Evolutionary conservation across 75 land plant genomes (phyloP).

Genomic region (Larix kaempferi): DNA sequence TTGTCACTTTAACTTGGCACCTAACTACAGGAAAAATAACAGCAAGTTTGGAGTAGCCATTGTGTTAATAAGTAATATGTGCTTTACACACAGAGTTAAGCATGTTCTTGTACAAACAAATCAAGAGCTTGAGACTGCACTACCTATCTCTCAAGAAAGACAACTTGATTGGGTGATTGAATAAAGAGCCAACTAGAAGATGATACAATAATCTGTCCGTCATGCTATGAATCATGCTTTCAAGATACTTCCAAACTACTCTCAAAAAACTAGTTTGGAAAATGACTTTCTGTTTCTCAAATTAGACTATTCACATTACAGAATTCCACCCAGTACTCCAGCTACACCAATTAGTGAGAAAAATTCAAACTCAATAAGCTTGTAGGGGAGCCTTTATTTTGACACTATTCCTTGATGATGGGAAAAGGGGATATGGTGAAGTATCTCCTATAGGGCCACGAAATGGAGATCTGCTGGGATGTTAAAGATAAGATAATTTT

Average conservation of each 20-base stretch:
- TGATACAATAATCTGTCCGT: conserved; percentile 53
- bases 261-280: conserved; percentile 6
- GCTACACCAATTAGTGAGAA: conserved; percentile 37
- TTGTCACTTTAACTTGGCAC: too few relatives aligned
- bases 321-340: conserved; percentile 56
- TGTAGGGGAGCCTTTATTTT: conserved; percentile 74
- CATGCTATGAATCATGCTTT: conserved; percentile 54
- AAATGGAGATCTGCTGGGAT: too few relatives aligned
- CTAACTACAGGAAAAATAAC: too few relatives aligned
- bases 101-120: conserved; percentile 66
- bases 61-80: conserved; percentile 59
- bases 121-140: conserved; percentile 60
- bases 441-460: conserved; percentile 18
- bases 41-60: too few relatives aligned
- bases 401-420: conserved; percentile 48
- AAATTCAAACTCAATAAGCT: conserved; percentile 7
- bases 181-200: conserved; percentile 70
- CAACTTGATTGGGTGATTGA: conserved; percentile 68
- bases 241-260: conserved; percentile 27
- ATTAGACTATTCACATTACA: conserved; percentile 44
- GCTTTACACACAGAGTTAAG: conserved; percentile 82
- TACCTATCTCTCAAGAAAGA: conserved; percentile 34
- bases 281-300: conserved; percentile 28
- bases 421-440: conserved; percentile 79
- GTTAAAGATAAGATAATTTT: too few relatives aligned